These are phyloP conservation scores for Rhizopus microsporus DNA, from an alignment of 371 early-diverging fungal genomes.

Conservation along the genomic window DNA sequence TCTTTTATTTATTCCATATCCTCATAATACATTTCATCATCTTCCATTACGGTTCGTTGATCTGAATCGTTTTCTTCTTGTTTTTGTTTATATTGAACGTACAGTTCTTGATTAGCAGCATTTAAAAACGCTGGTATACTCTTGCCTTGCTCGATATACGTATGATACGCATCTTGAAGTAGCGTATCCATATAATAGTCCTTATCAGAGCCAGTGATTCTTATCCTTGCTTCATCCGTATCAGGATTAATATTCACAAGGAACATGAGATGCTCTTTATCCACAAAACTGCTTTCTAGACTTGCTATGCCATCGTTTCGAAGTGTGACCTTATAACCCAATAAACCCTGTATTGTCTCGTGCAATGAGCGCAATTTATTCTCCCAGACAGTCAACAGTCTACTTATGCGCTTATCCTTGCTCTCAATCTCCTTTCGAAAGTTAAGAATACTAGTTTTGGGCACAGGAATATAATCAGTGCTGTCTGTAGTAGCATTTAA, in stretches of 20 bases:
- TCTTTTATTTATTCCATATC: neutral
- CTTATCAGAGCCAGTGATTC: conserved; percentile 64
- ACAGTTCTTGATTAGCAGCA: conserved; percentile 64
- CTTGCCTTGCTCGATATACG: conserved; percentile 65
- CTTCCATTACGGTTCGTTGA: neutral
- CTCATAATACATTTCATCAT: neutral
- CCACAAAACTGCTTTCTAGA: conserved; percentile 64
- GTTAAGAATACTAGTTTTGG: conserved; percentile 55
- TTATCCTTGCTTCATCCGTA: conserved; percentile 38
- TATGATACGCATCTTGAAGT: conserved; percentile 55
- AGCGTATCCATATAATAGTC: conserved; percentile 53
- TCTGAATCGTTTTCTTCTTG: neutral
- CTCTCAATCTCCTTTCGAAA: conserved; percentile 52
- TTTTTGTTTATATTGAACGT: neutral
- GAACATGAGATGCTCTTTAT: conserved; percentile 60
- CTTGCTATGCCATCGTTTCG: conserved; percentile 70
- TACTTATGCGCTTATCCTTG: conserved; percentile 62
- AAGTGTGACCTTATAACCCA: conserved; percentile 79
- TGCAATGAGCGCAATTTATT: conserved; percentile 29
- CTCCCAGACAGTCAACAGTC: conserved; percentile 64
- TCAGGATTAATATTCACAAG: conserved; percentile 57
- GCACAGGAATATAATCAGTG: conserved; percentile 39
- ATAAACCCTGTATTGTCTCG: conserved; percentile 65
- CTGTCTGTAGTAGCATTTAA: conserved; percentile 28
- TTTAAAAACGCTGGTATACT: conserved; percentile 83